Conservation (phyloP, 768 basidiomycete species). For the Macrolepiota albuminosa region DNA sequence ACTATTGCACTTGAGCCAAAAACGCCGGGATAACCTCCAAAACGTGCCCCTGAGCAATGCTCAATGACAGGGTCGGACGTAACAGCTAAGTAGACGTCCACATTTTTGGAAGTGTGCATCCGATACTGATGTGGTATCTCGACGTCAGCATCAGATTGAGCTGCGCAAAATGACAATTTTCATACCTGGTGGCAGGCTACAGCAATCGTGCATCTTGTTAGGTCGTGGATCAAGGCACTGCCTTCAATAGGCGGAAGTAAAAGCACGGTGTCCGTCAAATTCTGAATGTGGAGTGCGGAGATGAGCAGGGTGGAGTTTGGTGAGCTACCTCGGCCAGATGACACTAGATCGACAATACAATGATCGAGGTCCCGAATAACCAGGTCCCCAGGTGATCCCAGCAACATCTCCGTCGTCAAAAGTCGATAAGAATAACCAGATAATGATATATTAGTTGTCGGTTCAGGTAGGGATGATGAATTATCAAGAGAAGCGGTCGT, state of each 20-base stretch:
- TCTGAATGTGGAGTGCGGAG: constrained; percentile 62
- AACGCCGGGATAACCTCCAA: constrained; percentile 53
- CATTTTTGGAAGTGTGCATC: constrained; percentile 69
- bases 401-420: constrained; percentile 33
- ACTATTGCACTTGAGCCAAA: constrained; percentile 20
- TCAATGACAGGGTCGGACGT: constrained; percentile 80
- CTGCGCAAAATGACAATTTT: neutral
- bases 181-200: constrained; percentile 79
- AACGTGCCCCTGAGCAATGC: constrained; percentile 56
- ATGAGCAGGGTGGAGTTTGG: constrained; percentile 21
- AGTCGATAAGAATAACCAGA: constrained; percentile 41
- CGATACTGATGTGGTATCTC: constrained; percentile 54
- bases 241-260: constrained; percentile 63
- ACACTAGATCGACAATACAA: constrained; percentile 69
- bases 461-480: neutral
- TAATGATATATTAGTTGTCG: constrained; percentile 35
- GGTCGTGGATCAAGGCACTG: constrained; percentile 67
- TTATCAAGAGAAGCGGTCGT: neutral
- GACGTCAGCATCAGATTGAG: neutral
- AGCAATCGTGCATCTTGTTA: constrained; percentile 59
- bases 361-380: constrained; percentile 60
- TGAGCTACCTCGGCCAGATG: constrained; percentile 12
- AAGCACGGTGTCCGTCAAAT: constrained; percentile 56
- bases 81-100: constrained; percentile 64
- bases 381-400: constrained; percentile 41